phyloP scores from a whole-genome alignment of 352 stramenopile genomes.

The Phytophthora ohioensis region DNA sequence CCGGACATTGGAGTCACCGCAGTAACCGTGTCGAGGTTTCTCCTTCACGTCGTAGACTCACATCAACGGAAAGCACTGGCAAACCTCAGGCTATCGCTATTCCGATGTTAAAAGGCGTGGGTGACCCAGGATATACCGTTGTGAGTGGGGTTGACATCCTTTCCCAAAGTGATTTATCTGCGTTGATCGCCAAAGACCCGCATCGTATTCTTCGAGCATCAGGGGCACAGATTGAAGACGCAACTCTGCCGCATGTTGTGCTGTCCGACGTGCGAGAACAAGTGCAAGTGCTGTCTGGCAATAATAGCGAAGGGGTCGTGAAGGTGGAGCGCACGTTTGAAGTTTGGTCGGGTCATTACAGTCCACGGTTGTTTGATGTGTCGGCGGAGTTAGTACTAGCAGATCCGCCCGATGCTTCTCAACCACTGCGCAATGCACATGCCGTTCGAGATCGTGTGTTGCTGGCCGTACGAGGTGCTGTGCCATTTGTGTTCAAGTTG shows the following conservation, averaged over 20 bases:
- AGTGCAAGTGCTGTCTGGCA: slow-evolving; percentile 38
- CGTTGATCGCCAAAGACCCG: slow-evolving; percentile 32
- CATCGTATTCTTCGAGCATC: slow-evolving; percentile 35
- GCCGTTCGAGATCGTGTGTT: slow-evolving; percentile 67
- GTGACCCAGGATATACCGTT: slow-evolving; percentile 52
- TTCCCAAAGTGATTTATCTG: slow-evolving; percentile 38
- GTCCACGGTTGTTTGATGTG: slow-evolving; percentile 69
- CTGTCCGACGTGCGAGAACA: slow-evolving; percentile 70
- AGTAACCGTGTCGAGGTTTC: slow-evolving; percentile 43
- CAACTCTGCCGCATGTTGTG: slow-evolving; percentile 40
- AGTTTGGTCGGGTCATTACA: slow-evolving; percentile 76
- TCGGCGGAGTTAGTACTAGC: slow-evolving; percentile 72
- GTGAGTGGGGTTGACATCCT: slow-evolving; percentile 39
- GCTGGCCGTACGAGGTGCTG: slow-evolving; percentile 55
- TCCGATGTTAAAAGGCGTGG: slow-evolving; percentile 56
- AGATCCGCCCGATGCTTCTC: slow-evolving; percentile 65
- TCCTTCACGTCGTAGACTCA: slow-evolving; percentile 2
- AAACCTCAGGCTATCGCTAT: slow-evolving; percentile 23
- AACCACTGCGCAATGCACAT: slow-evolving; percentile 57
- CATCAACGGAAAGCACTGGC: slow-evolving; percentile 10
- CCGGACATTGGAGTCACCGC: slow-evolving; percentile 55
- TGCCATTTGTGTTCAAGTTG: slow-evolving; percentile 78
- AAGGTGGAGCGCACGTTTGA: slow-evolving; percentile 45
- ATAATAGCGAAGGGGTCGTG: slow-evolving; percentile 7
- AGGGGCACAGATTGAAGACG: slow-evolving; percentile 27